These are phyloP conservation scores for Stagonosporopsis tanaceti DNA, from an alignment of 2,329 filamentous ascomycete species.

Conservation along the genomic window DNA sequence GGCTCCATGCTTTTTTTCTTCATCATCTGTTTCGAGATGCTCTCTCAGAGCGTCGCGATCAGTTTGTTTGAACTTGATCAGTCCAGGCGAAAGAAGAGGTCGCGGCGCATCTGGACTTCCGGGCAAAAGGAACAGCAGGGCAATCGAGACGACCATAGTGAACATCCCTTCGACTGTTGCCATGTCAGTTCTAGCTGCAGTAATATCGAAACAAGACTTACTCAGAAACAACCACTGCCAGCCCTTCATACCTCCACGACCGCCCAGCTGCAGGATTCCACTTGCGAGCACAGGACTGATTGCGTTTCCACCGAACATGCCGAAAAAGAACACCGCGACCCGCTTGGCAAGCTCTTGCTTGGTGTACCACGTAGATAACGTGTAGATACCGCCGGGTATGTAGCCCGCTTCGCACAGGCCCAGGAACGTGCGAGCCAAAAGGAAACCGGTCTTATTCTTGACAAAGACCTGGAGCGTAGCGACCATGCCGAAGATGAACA, in stretches of 20 bases:
- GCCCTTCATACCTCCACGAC: constrained; percentile 51
- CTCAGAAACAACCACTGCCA: constrained; percentile 63
- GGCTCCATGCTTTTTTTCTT: constrained; percentile 41
- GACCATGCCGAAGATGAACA: constrained; percentile 59
- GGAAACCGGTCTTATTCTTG: constrained; percentile 52
- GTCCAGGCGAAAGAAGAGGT: constrained; percentile 51
- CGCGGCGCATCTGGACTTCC: constrained; percentile 54
- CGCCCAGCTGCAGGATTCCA: constrained; percentile 57
- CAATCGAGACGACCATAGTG: constrained; percentile 52
- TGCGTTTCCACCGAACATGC: constrained; percentile 62
- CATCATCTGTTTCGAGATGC: constrained; percentile 48
- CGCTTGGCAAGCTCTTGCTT: constrained; percentile 56
- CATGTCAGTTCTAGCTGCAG: not conserved
- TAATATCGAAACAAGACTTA: constrained; percentile 32
- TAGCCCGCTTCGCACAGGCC: constrained; percentile 62
- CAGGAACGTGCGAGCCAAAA: constrained; percentile 55
- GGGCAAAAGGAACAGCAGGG: constrained; percentile 55
- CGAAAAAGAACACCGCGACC: constrained; percentile 62
- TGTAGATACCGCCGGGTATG: constrained; percentile 62
- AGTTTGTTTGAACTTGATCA: constrained; percentile 48
- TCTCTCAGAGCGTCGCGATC: constrained; percentile 48
- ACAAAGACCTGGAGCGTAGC: constrained; percentile 54
- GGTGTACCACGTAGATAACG: constrained; percentile 61
- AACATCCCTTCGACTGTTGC: constrained; percentile 55
- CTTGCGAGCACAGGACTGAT: constrained; percentile 60